Base-by-base conservation (phyloP, 768 basidiomycete species). In the Filobasidium floriforme region DNA sequence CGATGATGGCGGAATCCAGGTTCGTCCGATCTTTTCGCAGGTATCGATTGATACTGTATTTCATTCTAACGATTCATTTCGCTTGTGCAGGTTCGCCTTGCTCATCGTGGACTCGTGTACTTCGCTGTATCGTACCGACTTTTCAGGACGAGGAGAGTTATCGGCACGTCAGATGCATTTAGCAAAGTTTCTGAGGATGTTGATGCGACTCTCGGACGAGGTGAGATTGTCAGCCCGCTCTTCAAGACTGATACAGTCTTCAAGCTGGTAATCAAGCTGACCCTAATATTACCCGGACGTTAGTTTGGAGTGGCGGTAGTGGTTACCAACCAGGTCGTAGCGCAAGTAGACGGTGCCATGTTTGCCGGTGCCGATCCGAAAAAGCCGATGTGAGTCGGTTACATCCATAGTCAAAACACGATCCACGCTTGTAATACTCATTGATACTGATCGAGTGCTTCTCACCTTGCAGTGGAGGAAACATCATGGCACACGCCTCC, bases 1-100 rank as follows among this genome's bases (percentile, higher is more conserved):
- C 93, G n/a, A 84, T 99, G 73, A 98, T 99, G 96, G 90, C 92
- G 6, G 96, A 99, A 78, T 97, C 94, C 49, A 86, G 96, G 94
- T 93, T 68, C 37, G 70, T 64, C 9, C 19, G 7, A n/a, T 11
- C 14, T 26, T 32, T 5, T 65, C 40, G 10, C 22, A 28, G 10
- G 15, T 29, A 51, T 49, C 7, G n/a, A n/a, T n/a, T n/a, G n/a
- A n/a, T n/a, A n/a, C n/a, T n/a, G n/a, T n/a, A n/a, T n/a, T n/a
- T n/a, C n/a, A n/a, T n/a, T n/a, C n/a, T n/a, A 44, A 44, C 43
- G 43, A 44, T 19, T 44, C 43, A n/a, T 44, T 44, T 10, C 43
- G 43, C 43, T 10, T 19, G 10, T 19, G 5, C 72, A 98, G 96
- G 78, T 99, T 99, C 80, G 93, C 92, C 61, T 83, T 99, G 3